Evolutionary conservation across 1,284 basidiomycete species (phyloP), one percentile per base, ranked within the genome.

Genomic region (Irpex sp.): DNA sequence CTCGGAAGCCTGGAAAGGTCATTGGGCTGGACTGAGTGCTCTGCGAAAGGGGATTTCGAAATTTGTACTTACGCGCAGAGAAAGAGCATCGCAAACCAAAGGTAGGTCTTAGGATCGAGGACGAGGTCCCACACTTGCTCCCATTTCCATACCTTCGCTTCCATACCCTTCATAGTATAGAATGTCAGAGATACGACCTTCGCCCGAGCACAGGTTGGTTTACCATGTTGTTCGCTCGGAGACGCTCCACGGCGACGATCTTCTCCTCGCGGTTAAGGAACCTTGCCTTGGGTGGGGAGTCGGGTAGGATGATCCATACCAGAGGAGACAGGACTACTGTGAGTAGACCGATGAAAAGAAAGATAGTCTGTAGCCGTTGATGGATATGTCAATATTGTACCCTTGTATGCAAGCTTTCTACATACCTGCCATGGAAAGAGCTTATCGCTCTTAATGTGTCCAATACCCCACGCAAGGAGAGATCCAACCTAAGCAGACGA

Each of bases 341-440:
- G 52, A 82, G 65, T 8, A 74, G 68, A 36, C 81, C 82, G 60
- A 81, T 78, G 71, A 82, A 81, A 39, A 82, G 67, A 69, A 81
- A 82, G 60, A 82, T 81, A 16, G 72, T 75, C 73, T 80, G 67
- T 33, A 48, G 35, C 19, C 28, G 53, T 18, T 45, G 42, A 45
- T 2, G 42, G 8, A 7, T 33, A 33, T 33, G 28, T 33, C 7
- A 16, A 18, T 16, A 45, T 14, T 35, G 23, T 39, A 39, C 53
- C 35, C n/a, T 21, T 36, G 56, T 58, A 58, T 36, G 57, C 57
- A 35, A 47, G 6, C 28, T 36, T 53, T 23, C 51, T 9, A 62
- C 57, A 9, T 23, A 75, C 77, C 66, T 78, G 77, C 61, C 77
- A 79, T 10, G 75, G 71, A 18, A 67, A 67, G 14, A 77, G 63